Evolutionary conservation across 2,329 filamentous ascomycete species (phyloP), one percentile per base, ranked within the genome.

Genomic region (Pezicula carpinea): DNA sequence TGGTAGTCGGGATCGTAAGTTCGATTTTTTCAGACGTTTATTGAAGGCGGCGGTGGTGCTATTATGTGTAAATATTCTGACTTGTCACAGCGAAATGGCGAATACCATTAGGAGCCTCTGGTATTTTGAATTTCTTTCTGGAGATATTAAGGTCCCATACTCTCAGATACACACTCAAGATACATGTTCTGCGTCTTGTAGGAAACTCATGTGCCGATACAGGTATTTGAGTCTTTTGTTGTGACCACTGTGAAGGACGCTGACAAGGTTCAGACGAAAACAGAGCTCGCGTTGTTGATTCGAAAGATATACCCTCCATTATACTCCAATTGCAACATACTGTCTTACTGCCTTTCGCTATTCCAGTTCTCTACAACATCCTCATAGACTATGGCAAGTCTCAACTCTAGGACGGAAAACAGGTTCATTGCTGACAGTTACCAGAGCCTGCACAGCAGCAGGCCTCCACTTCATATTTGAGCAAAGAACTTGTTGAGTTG

Each of bases 201-300:
- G 81, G 80, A 13, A 85, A 85, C 59, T 76, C 77, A 8, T 83
- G 78, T 52, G 81, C 80, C 17, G 80, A 84, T 53, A 77, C 76
- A 53, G 72, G 76, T 76, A 60, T 18, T 13, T 40, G 18, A 11
- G 26, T 2, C n/a, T n/a, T n/a, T 34, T 7, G 23, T 11, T 23
- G n/a, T 18, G 34, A 29, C 29, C 32, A 18, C 18, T 21, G 5
- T 33, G 41, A 6, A 22, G 13, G 1, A 33, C 51, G 39, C 48
- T 52, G 22, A 53, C 18, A 21, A 14, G 15, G 11, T 3, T 8
- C 46, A 77, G 79, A 85, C 58, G 74, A 78, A 50, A 85, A 84
- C 55, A 71, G 81, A 48, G 75, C 70, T 6, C 71, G 74, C 0
- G 70, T 83, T 2, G 70, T 83, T 4, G 65, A 72, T 0, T 70